These are phyloP conservation scores for Teratosphaeria nubilosa DNA, from an alignment of 2,329 filamentous ascomycete species.

Conservation along the genomic window DNA sequence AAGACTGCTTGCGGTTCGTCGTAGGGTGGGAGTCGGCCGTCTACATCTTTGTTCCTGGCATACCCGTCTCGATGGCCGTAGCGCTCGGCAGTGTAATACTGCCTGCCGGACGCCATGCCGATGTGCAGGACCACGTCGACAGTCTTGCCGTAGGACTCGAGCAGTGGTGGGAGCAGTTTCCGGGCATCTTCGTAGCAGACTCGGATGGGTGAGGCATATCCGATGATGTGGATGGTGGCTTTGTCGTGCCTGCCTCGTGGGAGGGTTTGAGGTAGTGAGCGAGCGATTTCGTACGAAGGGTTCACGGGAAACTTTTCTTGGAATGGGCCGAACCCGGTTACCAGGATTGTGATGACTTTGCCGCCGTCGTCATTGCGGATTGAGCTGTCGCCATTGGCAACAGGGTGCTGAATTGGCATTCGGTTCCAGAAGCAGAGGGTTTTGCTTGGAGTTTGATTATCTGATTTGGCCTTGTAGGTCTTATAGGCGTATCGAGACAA, in stretches of 20 bases:
- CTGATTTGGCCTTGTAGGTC: background rate
- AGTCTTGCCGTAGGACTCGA: constrained; percentile 35
- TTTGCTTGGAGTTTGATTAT: background rate
- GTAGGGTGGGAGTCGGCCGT: constrained; percentile 34
- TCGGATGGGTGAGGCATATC: constrained; percentile 56
- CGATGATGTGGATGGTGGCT: constrained; percentile 49
- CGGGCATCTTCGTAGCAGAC: constrained; percentile 62
- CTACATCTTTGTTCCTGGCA: constrained; percentile 53
- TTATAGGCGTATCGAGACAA: background rate
- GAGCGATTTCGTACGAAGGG: constrained; percentile 71
- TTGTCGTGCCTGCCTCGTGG: constrained; percentile 27
- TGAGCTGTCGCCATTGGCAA: background rate
- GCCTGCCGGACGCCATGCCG: constrained; percentile 60
- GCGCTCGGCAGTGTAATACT: constrained; percentile 61
- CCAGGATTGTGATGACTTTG: constrained; percentile 28
- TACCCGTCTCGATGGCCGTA: constrained; percentile 65
- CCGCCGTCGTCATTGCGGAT: background rate
- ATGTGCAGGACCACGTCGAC: constrained; percentile 67
- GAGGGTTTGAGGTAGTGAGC: constrained; percentile 55
- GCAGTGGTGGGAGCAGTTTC: constrained; percentile 52
- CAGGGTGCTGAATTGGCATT: background rate
- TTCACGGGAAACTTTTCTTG: constrained; percentile 59
- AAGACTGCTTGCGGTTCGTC: constrained; percentile 18
- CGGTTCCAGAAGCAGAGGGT: background rate
- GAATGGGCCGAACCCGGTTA: constrained; percentile 51